Evolutionary conservation across 176 grass and related monocot species (phyloP).

Genomic region (Eleusine coracana): DNA sequence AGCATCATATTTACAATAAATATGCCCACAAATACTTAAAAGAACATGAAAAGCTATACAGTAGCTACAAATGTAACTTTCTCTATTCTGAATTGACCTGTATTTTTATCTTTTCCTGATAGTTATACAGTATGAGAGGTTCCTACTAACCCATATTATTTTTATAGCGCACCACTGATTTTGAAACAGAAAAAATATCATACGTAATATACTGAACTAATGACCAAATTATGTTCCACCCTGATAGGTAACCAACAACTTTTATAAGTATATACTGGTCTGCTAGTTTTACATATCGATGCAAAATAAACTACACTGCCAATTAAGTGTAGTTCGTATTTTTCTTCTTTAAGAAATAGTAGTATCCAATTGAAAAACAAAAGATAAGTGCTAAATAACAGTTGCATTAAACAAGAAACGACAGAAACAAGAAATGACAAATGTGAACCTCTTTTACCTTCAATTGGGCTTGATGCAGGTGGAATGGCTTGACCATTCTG

Average conservation of each 20-base stretch:
- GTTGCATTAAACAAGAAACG: neutral
- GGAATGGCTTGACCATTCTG: constrained; percentile 78
- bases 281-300: constrained; percentile 19
- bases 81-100: neutral
- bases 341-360: neutral
- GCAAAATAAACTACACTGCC: constrained; percentile 21
- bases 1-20: neutral
- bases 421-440: constrained; percentile 7
- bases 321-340: constrained; percentile 12
- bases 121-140: neutral
- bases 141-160: constrained; percentile 13
- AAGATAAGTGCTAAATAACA: constrained; percentile 8
- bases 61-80: constrained; percentile 1
- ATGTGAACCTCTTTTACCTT: constrained; percentile 48
- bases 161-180: neutral
- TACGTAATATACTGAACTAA: neutral
- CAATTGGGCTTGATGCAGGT: constrained; percentile 67
- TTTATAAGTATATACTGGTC: neutral
- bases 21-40: constrained; percentile 1
- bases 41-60: neutral
- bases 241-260: neutral
- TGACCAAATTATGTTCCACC: constrained; percentile 8
- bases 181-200: neutral
- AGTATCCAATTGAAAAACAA: constrained; percentile 26
- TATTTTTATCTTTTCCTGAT: neutral